Conservation (phyloP, 2,329 filamentous ascomycete genomes). For the Pyricularia grisea region DNA sequence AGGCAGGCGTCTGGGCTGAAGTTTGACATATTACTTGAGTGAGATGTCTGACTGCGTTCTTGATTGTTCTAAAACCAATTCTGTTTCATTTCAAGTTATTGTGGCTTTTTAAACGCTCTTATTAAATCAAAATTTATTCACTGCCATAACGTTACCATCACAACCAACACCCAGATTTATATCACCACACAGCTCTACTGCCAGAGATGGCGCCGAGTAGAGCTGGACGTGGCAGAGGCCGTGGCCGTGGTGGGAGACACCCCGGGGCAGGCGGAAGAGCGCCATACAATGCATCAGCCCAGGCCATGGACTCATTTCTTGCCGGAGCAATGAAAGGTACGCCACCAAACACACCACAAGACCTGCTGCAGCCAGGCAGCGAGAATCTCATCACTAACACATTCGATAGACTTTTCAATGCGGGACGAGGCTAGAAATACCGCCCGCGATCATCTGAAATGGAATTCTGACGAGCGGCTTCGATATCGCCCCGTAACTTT, state of each 20-base stretch:
- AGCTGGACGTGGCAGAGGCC: not conserved
- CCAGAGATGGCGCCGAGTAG: not conserved
- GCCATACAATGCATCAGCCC: not conserved
- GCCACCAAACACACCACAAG: not conserved
- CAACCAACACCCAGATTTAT: not conserved
- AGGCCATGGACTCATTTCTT: conserved; percentile 3
- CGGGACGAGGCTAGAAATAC: conserved; percentile 42
- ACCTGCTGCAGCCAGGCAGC: conserved; percentile 9
- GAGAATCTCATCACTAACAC: not conserved
- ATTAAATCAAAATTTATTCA: not conserved
- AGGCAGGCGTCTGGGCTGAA: not conserved
- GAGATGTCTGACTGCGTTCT: not conserved
- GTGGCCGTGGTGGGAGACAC: not conserved
- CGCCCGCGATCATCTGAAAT: conserved; percentile 31
- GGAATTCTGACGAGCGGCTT: conserved; percentile 29
- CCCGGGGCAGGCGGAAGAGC: not conserved
- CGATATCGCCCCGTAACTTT: conserved; percentile 41
- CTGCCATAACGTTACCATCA: not conserved
- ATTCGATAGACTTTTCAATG: conserved; percentile 25
- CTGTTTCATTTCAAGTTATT: not conserved
- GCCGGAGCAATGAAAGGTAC: not conserved
- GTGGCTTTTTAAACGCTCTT: not conserved
- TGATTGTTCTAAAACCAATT: not conserved
- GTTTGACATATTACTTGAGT: not conserved
- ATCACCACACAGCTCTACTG: not conserved